phyloP scores from a whole-genome alignment of 371 early-diverging fungal species.

The Blastocladiella emersonii region DNA sequence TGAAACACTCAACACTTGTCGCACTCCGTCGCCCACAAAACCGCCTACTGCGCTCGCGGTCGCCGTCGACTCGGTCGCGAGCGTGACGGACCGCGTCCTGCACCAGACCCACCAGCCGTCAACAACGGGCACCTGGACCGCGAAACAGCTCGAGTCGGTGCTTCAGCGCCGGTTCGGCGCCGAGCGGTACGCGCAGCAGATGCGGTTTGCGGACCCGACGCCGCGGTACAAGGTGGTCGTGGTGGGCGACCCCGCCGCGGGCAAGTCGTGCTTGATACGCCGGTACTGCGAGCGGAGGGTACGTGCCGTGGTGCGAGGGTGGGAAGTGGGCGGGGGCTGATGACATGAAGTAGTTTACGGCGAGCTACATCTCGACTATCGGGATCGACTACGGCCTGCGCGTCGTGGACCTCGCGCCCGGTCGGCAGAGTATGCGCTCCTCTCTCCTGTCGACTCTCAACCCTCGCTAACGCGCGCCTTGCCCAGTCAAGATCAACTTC shows the following conservation, averaged over 20 bases:
- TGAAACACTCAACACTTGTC: no score
- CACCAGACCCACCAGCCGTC: no score
- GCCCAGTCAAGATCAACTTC: conserved; percentile 37
- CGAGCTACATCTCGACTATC: conserved; percentile 35
- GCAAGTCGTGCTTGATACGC: conserved; percentile 37
- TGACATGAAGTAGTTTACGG: conserved; percentile 19
- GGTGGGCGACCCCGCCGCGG: conserved; percentile 29
- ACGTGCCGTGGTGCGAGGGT: not conserved
- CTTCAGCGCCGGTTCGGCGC: no score
- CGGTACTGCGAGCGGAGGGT: conserved; percentile 36
- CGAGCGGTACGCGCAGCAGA: not conserved
- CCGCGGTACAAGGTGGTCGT: conserved; percentile 12
- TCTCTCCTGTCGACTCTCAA: not conserved
- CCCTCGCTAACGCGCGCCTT: not conserved
- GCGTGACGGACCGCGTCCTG: no score
- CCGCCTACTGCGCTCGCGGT: no score
- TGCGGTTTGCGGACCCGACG: not conserved
- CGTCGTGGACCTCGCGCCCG: conserved; percentile 1
- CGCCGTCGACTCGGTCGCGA: no score
- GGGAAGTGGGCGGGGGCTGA: not conserved
- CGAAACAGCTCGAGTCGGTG: no score
- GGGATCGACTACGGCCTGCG: conserved; percentile 43
- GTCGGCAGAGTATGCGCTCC: no score
- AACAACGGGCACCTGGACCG: no score
- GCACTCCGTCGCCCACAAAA: no score